Evolutionary conservation across 2,329 filamentous ascomycete species (phyloP).

Genomic region (Trichoderma lentiforme): DNA sequence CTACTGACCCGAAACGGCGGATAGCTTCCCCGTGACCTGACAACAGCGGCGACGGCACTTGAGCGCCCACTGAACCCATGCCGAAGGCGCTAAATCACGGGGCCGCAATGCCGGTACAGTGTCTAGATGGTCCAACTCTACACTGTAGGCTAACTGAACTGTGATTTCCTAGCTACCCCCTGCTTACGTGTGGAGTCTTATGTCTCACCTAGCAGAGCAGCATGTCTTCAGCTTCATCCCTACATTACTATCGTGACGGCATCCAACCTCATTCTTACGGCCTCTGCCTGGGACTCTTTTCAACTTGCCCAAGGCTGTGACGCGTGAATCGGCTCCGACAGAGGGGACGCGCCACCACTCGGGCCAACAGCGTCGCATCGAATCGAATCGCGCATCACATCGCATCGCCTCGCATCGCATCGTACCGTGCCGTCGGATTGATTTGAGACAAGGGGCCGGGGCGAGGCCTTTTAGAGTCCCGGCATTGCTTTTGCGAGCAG

Average conservation of each 20-base stretch:
- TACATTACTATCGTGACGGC: neutral
- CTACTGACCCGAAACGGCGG: constrained; percentile 4
- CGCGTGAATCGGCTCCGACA: neutral
- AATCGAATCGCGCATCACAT: neutral
- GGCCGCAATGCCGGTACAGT: neutral
- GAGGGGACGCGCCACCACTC: neutral
- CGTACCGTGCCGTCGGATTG: constrained; percentile 5
- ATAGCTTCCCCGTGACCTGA: neutral
- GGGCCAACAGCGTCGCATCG: neutral
- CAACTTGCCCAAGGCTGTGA: neutral
- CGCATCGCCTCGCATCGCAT: neutral
- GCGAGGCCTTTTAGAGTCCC: neutral
- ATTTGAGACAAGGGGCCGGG: neutral
- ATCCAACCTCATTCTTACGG: neutral
- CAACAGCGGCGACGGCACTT: neutral
- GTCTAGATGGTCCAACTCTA: rapidly evolving
- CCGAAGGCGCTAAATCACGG: neutral
- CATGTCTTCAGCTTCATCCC: constrained; percentile 1
- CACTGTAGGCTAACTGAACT: neutral
- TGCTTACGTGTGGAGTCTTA: neutral
- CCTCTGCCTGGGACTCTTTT: neutral
- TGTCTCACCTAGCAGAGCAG: neutral
- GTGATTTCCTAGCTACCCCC: neutral
- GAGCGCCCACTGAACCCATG: neutral
- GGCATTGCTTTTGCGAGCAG: neutral